phyloP scores from a whole-genome alignment of 306 rosid species.

The Comarum palustre region DNA sequence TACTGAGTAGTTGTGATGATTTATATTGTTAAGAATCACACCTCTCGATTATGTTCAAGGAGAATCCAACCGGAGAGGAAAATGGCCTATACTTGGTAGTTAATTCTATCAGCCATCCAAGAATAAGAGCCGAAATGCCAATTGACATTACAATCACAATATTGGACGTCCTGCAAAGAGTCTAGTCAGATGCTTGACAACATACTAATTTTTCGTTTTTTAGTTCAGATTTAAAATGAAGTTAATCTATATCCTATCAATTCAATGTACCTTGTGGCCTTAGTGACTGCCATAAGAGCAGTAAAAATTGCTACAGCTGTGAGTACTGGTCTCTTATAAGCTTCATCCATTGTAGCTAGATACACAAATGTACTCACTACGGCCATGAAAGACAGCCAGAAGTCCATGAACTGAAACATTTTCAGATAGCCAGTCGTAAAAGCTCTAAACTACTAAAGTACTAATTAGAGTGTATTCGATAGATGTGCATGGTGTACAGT shows the following conservation, averaged over 20 bases:
- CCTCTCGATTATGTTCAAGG: slow-evolving; percentile 38
- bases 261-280: slow-evolving; percentile 71
- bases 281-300: slow-evolving; percentile 79
- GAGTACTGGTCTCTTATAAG: slow-evolving; percentile 71
- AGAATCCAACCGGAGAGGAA: slow-evolving; percentile 32
- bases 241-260: not conserved
- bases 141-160: slow-evolving; percentile 44
- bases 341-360: slow-evolving; percentile 71
- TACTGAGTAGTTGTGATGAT: not conserved
- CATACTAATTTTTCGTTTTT: not conserved
- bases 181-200: slow-evolving; percentile 14
- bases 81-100: slow-evolving; percentile 36
- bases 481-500: slow-evolving; percentile 30
- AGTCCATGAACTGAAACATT: slow-evolving; percentile 87
- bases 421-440: slow-evolving; percentile 11
- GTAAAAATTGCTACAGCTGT: slow-evolving; percentile 78
- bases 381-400: slow-evolving; percentile 99
- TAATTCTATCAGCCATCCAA: slow-evolving; percentile 56
- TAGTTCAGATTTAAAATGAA: not conserved
- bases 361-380: slow-evolving; percentile 83
- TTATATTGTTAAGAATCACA: slow-evolving; percentile 14
- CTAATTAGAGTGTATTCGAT: not conserved
- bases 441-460: not conserved
- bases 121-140: slow-evolving; percentile 41
- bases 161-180: slow-evolving; percentile 46